Percentiles rank a stretch among this genome's conserved stretches.
These are phyloP conservation scores for Saposhnikovia divaricata DNA, from an alignment of 129 eudicot species.

Conservation along the genomic window DNA sequence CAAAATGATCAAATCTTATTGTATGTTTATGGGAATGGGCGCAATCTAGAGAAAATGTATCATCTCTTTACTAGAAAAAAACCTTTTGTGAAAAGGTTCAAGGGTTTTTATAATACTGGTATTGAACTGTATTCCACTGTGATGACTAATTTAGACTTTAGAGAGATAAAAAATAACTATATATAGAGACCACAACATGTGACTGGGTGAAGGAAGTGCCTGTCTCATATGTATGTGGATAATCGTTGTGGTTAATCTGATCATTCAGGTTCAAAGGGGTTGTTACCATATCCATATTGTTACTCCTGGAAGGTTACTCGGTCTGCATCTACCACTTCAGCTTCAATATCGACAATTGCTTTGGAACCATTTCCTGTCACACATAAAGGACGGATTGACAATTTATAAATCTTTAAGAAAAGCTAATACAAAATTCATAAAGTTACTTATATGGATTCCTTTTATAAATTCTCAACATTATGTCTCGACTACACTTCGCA, in stretches of 20 bases:
- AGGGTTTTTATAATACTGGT: too few relatives aligned
- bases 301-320: conserved; percentile 20
- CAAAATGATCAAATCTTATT: too few relatives aligned
- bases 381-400: neutral
- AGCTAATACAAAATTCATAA: neutral
- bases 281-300: neutral
- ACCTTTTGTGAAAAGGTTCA: neutral
- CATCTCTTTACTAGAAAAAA: neutral
- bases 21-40: too few relatives aligned
- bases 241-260: neutral
- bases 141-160: neutral
- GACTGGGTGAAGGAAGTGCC: neutral
- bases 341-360: conserved; percentile 72
- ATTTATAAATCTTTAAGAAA: neutral
- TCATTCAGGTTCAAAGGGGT: neutral
- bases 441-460: neutral
- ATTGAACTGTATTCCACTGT: neutral
- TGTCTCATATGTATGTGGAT: neutral
- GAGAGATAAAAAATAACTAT: neutral
- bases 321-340: conserved; percentile 74
- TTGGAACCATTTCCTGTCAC: conserved; percentile 48
- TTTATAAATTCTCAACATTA: neutral
- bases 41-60: neutral
- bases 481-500: neutral
- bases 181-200: neutral